A percentile compares a stretch with the other conserved stretches of the same genome.
Evolutionary conservation across 2,329 filamentous ascomycete genomes (phyloP).

Genomic region (Ascomycota sp.): DNA sequence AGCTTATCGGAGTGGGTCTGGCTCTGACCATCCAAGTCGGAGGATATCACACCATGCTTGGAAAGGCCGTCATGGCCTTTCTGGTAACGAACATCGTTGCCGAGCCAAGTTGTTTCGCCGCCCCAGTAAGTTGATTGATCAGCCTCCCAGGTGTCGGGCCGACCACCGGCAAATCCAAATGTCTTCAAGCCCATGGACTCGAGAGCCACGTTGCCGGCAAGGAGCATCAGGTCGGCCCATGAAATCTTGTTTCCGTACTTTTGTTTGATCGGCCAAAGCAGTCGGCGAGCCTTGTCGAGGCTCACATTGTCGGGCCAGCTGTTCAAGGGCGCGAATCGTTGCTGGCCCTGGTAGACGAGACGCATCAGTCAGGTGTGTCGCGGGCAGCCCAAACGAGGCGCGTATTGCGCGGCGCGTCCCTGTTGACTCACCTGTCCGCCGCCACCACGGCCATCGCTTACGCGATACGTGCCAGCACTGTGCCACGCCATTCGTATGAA

Average conservation of each 20-base stretch:
- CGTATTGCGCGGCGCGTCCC: too few relatives aligned
- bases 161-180: slow-evolving; percentile 52
- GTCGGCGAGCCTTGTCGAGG: slow-evolving; percentile 59
- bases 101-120: slow-evolving; percentile 50
- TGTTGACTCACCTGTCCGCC: slow-evolving; percentile 27
- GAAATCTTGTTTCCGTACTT: slow-evolving; percentile 70
- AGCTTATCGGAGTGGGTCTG: slow-evolving; percentile 38
- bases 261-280: slow-evolving; percentile 64
- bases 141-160: slow-evolving; percentile 49
- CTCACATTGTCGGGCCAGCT: slow-evolving; percentile 60
- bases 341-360: slow-evolving; percentile 29
- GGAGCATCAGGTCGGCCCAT: slow-evolving; percentile 50
- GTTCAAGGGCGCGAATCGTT: slow-evolving; percentile 62
- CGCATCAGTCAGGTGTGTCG: too few relatives aligned
- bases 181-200: slow-evolving; percentile 57
- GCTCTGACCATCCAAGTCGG: slow-evolving; percentile 16
- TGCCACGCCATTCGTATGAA: slow-evolving; percentile 71
- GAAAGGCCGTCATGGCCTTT: slow-evolving; percentile 21
- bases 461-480: slow-evolving; percentile 56
- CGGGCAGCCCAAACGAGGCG: too few relatives aligned
- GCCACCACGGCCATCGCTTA: slow-evolving; percentile 52
- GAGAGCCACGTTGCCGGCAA: slow-evolving; percentile 54
- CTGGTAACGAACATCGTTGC: slow-evolving; percentile 48
- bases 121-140: slow-evolving; percentile 64
- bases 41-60: slow-evolving; percentile 11